phyloP scores from a whole-genome alignment of 495 filamentous ascomycete genomes.

The Xylaria longipes region DNA sequence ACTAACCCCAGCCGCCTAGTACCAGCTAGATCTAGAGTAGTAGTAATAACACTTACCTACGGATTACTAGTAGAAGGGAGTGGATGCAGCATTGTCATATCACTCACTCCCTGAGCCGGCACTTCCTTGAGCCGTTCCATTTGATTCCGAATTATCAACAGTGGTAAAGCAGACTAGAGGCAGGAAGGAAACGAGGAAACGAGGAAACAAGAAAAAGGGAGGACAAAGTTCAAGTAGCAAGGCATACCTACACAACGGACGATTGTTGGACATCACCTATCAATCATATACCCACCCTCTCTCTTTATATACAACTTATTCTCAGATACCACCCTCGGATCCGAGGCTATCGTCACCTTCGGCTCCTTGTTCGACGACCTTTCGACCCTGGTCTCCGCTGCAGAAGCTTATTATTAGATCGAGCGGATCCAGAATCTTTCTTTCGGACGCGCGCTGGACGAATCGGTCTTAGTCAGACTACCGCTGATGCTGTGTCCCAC shows the following conservation, averaged over 20 bases:
- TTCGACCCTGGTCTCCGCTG: not conserved
- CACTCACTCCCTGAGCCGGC: not conserved
- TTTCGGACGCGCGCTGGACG: slow-evolving; percentile 7
- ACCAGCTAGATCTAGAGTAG: slow-evolving; percentile 16
- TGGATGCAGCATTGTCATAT: slow-evolving; percentile 7
- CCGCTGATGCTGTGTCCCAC: slow-evolving; percentile 19
- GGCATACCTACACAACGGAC: not conserved
- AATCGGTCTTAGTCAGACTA: slow-evolving; percentile 28
- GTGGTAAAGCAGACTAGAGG: not conserved
- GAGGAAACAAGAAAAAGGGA: not conserved
- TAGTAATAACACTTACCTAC: slow-evolving; percentile 21
- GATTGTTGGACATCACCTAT: not conserved
- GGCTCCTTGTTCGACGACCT: not conserved
- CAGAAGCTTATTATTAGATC: slow-evolving; percentile 23
- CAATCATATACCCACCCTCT: not conserved
- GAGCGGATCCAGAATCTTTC: not conserved
- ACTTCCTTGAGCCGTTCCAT: not conserved
- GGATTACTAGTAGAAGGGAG: slow-evolving; percentile 19
- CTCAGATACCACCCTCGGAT: not conserved
- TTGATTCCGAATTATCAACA: slow-evolving; percentile 9
- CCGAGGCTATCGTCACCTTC: not conserved
- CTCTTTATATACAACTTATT: slow-evolving; percentile 2
- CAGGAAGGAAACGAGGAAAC: slow-evolving; percentile 13
- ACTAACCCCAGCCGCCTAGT: not conserved
- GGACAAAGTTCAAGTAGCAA: not conserved